Conservation (phyloP, 2,329 filamentous ascomycete genomes). For the Tolypocladium pustulatum region DNA sequence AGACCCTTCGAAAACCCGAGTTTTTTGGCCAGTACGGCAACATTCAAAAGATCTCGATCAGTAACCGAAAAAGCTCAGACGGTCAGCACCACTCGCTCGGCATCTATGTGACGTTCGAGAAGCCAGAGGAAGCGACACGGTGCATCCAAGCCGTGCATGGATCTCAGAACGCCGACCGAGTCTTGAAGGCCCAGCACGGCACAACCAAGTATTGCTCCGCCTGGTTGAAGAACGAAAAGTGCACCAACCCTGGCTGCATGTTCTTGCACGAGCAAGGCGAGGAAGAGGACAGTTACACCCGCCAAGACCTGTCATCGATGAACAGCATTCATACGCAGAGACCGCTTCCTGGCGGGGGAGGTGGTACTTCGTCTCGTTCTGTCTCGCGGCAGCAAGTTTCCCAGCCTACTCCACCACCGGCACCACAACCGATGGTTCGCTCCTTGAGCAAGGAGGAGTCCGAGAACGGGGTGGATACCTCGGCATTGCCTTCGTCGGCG, state of each 20-base stretch:
- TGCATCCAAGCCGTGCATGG: conserved; percentile 92
- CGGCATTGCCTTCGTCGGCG: conserved; percentile 85
- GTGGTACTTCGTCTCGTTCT: conserved; percentile 41
- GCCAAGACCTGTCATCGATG: conserved; percentile 89
- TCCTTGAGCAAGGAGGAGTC: conserved; percentile 71
- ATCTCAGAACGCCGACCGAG: conserved; percentile 78
- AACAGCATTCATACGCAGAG: conserved; percentile 79
- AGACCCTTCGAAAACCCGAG: conserved; percentile 78
- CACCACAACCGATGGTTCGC: conserved; percentile 57
- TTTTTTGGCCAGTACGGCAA: conserved; percentile 98
- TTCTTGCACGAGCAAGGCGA: conserved; percentile 98
- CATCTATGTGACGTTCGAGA: conserved; percentile 96
- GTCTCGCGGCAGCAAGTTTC: conserved; percentile 39
- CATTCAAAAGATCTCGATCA: conserved; percentile 98
- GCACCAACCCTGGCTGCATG: conserved; percentile 94
- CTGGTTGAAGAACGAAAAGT: conserved; percentile 87
- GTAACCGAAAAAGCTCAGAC: conserved; percentile 74
- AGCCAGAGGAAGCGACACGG: conserved; percentile 76
- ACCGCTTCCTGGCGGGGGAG: conserved; percentile 39
- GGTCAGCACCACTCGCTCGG: conserved; percentile 79
- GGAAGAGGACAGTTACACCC: conserved; percentile 91
- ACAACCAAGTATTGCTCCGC: conserved; percentile 99
- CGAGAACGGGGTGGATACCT: conserved; percentile 62
- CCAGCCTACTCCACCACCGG: conserved; percentile 26
- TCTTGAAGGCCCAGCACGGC: conserved; percentile 68